These are phyloP conservation scores for Eleusine indica DNA, from an alignment of 176 grass and related monocot genomes.

Conservation along the genomic window DNA sequence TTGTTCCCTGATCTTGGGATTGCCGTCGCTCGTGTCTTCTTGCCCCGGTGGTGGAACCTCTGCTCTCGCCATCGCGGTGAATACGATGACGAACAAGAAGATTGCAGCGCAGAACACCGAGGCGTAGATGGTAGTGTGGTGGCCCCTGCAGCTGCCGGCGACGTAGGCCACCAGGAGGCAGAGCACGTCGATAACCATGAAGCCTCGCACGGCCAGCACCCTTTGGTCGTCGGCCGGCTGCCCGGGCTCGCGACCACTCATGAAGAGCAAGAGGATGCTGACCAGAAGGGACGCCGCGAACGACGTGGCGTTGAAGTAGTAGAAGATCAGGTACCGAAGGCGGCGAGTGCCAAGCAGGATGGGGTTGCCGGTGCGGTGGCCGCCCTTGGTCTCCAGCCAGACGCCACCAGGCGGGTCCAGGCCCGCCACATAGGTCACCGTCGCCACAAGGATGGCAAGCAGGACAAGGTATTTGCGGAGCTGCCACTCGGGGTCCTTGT, in stretches of 20 bases:
- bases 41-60: no score
- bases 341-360: constrained; percentile 15
- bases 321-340: constrained; percentile 22
- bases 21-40: no score
- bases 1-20: no score
- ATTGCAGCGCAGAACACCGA: no score
- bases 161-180: constrained; percentile 18
- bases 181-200: constrained; percentile 6
- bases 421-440: constrained; percentile 47
- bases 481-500: no score
- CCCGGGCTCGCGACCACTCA: not conserved
- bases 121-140: no score
- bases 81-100: no score
- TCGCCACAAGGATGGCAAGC: constrained; percentile 37
- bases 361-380: constrained; percentile 34
- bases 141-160: constrained; percentile 10
- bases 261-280: constrained; percentile 29
- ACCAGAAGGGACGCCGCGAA: constrained; percentile 19
- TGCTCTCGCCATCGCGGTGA: no score
- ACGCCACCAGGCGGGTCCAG: constrained; percentile 48
- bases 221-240: no score
- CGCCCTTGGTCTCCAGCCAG: constrained; percentile 23
- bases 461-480: constrained; percentile 30
- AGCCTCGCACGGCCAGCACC: not conserved
- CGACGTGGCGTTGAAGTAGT: constrained; percentile 26